A percentile compares a stretch with the other conserved stretches of the same genome.
Conservation (phyloP, 228 moss, liverwort and hornwort genomes). For the Sphagnum fallax region DNA sequence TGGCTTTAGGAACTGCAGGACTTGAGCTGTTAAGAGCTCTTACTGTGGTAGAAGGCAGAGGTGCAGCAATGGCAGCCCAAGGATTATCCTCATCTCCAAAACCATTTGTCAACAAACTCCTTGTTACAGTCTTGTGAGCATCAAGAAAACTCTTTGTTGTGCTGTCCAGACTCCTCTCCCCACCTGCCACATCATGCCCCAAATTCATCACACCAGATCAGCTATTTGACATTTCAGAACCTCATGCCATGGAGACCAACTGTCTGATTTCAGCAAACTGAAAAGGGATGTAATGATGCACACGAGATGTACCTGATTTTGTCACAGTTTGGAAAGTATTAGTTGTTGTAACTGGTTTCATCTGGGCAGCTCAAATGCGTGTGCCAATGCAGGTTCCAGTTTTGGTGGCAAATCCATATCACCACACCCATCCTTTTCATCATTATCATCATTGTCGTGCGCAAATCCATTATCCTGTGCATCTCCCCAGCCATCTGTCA, state of each 20-base stretch:
- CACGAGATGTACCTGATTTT: conserved; percentile 13
- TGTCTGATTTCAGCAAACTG: too few relatives aligned
- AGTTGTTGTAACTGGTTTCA: conserved; percentile 53
- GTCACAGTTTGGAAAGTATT: conserved; percentile 6
- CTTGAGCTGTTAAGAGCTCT: conserved; percentile 53
- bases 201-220: too few relatives aligned
- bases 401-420: conserved; percentile 72
- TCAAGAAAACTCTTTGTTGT: conserved; percentile 10
- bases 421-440: conserved; percentile 86
- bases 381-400: conserved; percentile 54
- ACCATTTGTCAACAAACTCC: background rate
- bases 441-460: conserved; percentile 15
- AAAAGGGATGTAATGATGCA: too few relatives aligned
- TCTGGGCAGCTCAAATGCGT: conserved; percentile 83
- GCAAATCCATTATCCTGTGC: conserved; percentile 48
- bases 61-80: conserved; percentile 97
- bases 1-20: conserved; percentile 28
- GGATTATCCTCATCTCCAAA: conserved; percentile 49
- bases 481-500: conserved; percentile 87
- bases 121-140: conserved; percentile 8
- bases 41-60: conserved; percentile 58
- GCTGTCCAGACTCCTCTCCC: conserved; percentile 14
- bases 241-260: too few relatives aligned
- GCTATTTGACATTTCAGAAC: too few relatives aligned
- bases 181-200: conserved; percentile 14